A percentile compares a stretch with the other conserved stretches of the same genome.
Conservation (phyloP, 345 rosid species). For the Triadica sebifera region DNA sequence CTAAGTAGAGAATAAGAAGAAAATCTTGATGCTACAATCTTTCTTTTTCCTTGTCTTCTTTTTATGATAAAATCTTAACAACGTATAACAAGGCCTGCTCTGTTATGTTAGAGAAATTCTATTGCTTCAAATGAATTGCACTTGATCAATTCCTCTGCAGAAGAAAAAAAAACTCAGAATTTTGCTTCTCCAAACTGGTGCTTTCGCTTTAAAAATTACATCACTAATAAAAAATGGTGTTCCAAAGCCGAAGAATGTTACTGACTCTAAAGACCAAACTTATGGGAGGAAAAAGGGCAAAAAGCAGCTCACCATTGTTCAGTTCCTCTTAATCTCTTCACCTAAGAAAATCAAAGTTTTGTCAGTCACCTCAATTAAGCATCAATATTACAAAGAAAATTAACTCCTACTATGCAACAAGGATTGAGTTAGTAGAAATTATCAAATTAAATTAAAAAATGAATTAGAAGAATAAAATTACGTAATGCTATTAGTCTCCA, state of each 20-base stretch:
- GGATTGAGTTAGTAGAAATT: not conserved
- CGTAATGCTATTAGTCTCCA: not conserved
- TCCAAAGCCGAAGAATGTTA: not conserved
- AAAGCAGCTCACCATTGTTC: conserved; percentile 41
- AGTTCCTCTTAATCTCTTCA: conserved; percentile 40
- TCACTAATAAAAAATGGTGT: not conserved
- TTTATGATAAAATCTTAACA: not conserved
- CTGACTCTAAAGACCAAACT: not conserved
- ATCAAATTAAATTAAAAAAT: not conserved
- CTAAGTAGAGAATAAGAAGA: not conserved
- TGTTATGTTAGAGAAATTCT: not conserved
- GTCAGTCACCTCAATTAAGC: conserved; percentile 8
- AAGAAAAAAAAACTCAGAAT: not conserved
- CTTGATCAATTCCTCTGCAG: not conserved
- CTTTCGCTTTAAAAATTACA: not conserved
- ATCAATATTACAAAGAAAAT: conserved; percentile 11
- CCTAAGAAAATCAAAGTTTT: conserved; percentile 43
- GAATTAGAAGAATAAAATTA: not conserved
- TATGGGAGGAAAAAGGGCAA: conserved; percentile 4
- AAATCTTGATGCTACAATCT: not conserved
- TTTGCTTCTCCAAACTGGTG: not conserved
- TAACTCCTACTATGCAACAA: not conserved
- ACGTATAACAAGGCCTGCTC: not conserved
- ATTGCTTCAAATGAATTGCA: not conserved
- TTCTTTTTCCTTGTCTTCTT: not conserved